Percentiles rank a stretch among this genome's conserved stretches.
phyloP scores from a whole-genome alignment of 2,329 filamentous ascomycete species.

The Colletotrichum euphorbiae region DNA sequence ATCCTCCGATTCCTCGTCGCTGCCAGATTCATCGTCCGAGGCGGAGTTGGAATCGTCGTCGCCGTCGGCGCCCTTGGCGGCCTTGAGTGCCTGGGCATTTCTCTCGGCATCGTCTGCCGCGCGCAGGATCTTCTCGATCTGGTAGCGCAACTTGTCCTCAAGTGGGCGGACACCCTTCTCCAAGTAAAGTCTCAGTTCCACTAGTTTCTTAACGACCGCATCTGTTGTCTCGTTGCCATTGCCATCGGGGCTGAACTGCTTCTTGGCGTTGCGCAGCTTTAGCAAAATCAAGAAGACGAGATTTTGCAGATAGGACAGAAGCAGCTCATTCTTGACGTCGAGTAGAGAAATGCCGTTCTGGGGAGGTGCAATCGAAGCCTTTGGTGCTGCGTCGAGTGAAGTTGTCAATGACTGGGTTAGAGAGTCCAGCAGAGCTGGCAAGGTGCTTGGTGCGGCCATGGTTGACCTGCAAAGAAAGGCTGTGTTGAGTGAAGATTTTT shows the following conservation, averaged over 20 bases:
- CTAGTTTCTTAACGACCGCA: constrained; percentile 84
- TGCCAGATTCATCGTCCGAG: constrained; percentile 49
- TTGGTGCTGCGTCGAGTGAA: constrained; percentile 75
- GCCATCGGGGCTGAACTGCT: constrained; percentile 44
- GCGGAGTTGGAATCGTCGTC: constrained; percentile 51
- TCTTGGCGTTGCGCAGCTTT: constrained; percentile 73
- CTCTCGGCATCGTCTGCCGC: constrained; percentile 81
- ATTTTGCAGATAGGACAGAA: constrained; percentile 95
- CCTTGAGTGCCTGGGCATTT: constrained; percentile 51
- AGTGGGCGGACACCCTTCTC: constrained; percentile 92
- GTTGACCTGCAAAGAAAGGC: constrained; percentile 18
- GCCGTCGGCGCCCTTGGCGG: constrained; percentile 48
- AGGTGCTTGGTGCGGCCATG: constrained; percentile 62
- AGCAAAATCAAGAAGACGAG: constrained; percentile 88
- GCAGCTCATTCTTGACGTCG: constrained; percentile 96
- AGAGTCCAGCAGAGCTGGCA: constrained; percentile 64
- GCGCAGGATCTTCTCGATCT: constrained; percentile 93
- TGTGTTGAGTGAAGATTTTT: constrained; percentile 3
- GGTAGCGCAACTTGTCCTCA: constrained; percentile 91
- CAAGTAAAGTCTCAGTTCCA: constrained; percentile 90
- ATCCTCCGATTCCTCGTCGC: constrained; percentile 51
- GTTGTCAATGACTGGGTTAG: constrained; percentile 70
- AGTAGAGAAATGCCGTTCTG: constrained; percentile 92
- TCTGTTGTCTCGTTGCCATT: constrained; percentile 63
- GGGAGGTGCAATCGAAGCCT: constrained; percentile 75